phyloP scores from a whole-genome alignment of 1,284 basidiomycete species.

The Erythrobasidium hasegawianum region DNA sequence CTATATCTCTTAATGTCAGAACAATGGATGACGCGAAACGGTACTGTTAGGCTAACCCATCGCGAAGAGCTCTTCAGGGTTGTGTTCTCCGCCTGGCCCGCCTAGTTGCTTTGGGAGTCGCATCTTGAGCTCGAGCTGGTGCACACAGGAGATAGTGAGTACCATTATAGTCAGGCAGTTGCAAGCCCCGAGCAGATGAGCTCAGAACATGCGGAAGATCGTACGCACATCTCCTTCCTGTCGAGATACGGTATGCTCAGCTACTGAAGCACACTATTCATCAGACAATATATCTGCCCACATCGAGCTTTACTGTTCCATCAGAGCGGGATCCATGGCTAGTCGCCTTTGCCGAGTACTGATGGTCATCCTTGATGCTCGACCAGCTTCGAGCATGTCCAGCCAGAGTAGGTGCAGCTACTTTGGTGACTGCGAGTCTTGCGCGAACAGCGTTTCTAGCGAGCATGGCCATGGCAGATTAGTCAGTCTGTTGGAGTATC shows the following conservation, averaged over 20 bases:
- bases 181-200: too few relatives aligned
- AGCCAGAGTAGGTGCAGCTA: background rate
- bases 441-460: background rate
- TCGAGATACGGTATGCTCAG: too few relatives aligned
- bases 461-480: slow-evolving; percentile 13
- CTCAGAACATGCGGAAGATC: too few relatives aligned
- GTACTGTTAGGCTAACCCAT: slow-evolving; percentile 16
- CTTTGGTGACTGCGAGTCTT: slow-evolving; percentile 4
- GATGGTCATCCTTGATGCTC: slow-evolving; percentile 20
- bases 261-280: too few relatives aligned
- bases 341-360: slow-evolving; percentile 28
- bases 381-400: background rate
- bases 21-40: too few relatives aligned
- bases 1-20: too few relatives aligned
- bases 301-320: slow-evolving; percentile 27
- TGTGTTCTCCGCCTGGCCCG: slow-evolving; percentile 25
- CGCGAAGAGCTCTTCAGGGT: slow-evolving; percentile 31
- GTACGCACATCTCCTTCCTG: slow-evolving; percentile 19
- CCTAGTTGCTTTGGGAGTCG: slow-evolving; percentile 23
- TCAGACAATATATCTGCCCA: too few relatives aligned
- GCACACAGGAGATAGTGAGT: too few relatives aligned
- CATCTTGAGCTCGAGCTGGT: slow-evolving; percentile 36
- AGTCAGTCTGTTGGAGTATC: too few relatives aligned
- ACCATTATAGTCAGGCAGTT: too few relatives aligned
- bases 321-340: slow-evolving; percentile 16